phyloP scores from a whole-genome alignment of 805 yeast genomes.

The Candida boidinii region DNA sequence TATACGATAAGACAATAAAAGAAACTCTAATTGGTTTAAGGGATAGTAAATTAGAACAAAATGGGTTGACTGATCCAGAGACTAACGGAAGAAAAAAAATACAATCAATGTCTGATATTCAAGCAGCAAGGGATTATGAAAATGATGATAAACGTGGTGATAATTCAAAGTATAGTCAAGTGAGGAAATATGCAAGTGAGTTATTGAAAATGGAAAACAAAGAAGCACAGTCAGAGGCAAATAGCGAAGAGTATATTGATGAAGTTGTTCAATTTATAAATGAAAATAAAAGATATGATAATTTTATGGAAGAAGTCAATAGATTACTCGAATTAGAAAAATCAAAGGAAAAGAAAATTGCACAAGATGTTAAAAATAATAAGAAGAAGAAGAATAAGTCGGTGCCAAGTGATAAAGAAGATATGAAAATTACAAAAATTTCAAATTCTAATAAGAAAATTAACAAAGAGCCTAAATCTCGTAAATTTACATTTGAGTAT shows the following conservation, averaged over 20 bases:
- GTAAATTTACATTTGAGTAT: slow-evolving; percentile 16
- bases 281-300: slow-evolving; percentile 16
- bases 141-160: too few species aligned
- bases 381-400: background rate
- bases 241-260: slow-evolving; percentile 16
- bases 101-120: too few species aligned
- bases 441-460: background rate
- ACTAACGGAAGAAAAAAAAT: too few species aligned
- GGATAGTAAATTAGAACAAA: slow-evolving; percentile 6
- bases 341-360: background rate
- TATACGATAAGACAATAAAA: slow-evolving; percentile 13
- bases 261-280: slow-evolving; percentile 14
- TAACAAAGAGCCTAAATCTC: slow-evolving; percentile 1
- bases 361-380: background rate
- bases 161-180: too few species aligned
- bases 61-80: too few species aligned
- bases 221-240: too few species aligned
- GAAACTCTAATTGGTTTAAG: slow-evolving; percentile 11
- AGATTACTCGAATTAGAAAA: slow-evolving; percentile 11
- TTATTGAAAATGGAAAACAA: too few species aligned
- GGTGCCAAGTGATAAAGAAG: background rate
- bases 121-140: too few species aligned
- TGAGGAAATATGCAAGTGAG: too few species aligned
- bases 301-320: slow-evolving; percentile 13
- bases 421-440: background rate